Conservation (phyloP, 2,329 filamentous ascomycete genomes). For the Epichloe uncinata region DNA sequence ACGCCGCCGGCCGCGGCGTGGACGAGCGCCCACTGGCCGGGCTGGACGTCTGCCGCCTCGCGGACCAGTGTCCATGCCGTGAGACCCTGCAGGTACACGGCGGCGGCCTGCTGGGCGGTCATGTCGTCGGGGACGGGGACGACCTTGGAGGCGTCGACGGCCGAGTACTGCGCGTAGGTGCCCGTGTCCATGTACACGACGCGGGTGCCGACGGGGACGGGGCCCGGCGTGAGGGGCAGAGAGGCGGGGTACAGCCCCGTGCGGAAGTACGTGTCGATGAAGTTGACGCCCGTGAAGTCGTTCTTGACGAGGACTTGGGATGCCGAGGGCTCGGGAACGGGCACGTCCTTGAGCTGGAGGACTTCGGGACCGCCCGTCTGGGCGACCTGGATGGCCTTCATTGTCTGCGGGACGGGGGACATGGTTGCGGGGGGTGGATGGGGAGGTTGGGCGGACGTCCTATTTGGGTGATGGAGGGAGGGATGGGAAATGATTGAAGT, state of each 20-base stretch:
- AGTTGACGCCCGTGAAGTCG: constrained; percentile 70
- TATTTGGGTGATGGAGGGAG: too few relatives aligned
- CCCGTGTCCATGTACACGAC: constrained; percentile 52
- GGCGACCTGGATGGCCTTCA: constrained; percentile 54
- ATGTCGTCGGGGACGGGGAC: constrained; percentile 52
- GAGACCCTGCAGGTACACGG: constrained; percentile 64
- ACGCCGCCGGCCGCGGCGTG: constrained; percentile 80
- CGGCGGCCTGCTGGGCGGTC: constrained; percentile 48
- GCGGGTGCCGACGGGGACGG: constrained; percentile 50
- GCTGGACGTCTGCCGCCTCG: constrained; percentile 62
- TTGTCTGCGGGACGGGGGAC: constrained; percentile 59
- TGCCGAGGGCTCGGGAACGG: constrained; percentile 51
- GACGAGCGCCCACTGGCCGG: constrained; percentile 70
- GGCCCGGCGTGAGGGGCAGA: constrained; percentile 65
- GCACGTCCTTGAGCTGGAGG: constrained; percentile 56
- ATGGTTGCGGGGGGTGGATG: constrained; percentile 26
- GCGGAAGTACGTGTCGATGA: constrained; percentile 86
- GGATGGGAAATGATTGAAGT: too few relatives aligned
- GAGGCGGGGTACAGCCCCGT: constrained; percentile 63
- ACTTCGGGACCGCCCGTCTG: constrained; percentile 56
- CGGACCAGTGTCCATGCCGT: constrained; percentile 70
- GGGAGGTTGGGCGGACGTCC: too few relatives aligned
- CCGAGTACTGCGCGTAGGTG: constrained; percentile 44
- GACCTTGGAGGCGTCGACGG: constrained; percentile 37
- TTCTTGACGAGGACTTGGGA: constrained; percentile 72